Base-by-base conservation (phyloP, 2,329 filamentous ascomycete genomes). In the Fusarium musae region DNA sequence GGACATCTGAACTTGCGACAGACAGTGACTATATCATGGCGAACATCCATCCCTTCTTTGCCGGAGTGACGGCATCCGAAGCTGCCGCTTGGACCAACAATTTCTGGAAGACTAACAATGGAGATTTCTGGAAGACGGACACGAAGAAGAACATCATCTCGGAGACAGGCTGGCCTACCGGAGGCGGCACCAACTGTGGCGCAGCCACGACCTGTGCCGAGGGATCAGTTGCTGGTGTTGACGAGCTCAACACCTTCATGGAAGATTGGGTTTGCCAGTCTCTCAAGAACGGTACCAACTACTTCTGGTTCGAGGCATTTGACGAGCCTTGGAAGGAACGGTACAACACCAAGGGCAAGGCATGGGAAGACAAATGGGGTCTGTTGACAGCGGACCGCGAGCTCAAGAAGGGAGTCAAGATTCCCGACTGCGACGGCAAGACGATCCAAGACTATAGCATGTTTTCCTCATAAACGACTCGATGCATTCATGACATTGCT, bases 291-390 rank as follows among this genome's bases (percentile, higher is more conserved):
- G 93, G 92, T 50, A 98, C 95, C 4, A 91, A 97, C 75, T 98
- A 97, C 81, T 98, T 98, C 80, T 98, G 96, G 96, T 98, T 98
- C 81, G 93, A 95, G 80, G 94, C 95, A 15, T 98, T 98, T 80
- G 96, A 98, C 80, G 96, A 98, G 86, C 95, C 95, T 5, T 98
- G 96, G 96, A 98, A 98, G 85, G 85, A 92, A 62, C 79, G 82
- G 23, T 97, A 91, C 84, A 92, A 98, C 81, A 85, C 85, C 9
- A 82, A 83, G 64, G 85, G 87, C 44, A 86, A 96, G 84, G 87
- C 93, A 59, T 98, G 95, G 95, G 96, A 98, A 84, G 94, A 97
- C 80, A 93, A 97, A 81, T 98, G 96, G 96, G 96, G 96, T 15
- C 84, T 98, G 19, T 91, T 98, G 90, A 94, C 97, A 77, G 88